These are phyloP conservation scores for Prunus dulcis DNA, from an alignment of 306 rosid species.

Conservation along the genomic window DNA sequence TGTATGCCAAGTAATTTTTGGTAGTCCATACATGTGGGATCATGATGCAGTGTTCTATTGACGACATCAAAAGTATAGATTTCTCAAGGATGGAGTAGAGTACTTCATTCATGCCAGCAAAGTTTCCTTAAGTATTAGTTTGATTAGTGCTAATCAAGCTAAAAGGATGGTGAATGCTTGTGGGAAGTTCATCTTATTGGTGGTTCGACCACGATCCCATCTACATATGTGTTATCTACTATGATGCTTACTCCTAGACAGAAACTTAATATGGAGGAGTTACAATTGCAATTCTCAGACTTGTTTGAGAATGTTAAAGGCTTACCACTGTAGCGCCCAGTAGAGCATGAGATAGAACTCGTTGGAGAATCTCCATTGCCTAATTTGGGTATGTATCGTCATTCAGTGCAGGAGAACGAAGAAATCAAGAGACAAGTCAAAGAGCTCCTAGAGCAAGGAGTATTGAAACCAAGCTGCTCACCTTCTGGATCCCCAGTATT, in stretches of 20 bases:
- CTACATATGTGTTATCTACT: neutral
- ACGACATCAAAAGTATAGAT: neutral
- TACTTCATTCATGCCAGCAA: neutral
- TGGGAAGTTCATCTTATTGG: neutral
- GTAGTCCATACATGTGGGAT: neutral
- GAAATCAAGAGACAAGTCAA: neutral
- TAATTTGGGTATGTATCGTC: neutral
- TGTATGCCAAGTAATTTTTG: neutral
- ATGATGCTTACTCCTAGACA: neutral
- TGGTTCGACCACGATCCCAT: neutral
- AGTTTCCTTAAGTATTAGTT: neutral
- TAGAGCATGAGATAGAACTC: neutral
- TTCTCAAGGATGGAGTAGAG: neutral
- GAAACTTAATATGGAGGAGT: neutral
- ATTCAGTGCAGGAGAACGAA: neutral
- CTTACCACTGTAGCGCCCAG: neutral
- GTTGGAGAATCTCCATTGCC: neutral
- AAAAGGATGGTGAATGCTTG: neutral
- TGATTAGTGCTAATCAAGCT: neutral
- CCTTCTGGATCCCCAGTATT: neutral
- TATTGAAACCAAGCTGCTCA: neutral
- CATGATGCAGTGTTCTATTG: neutral
- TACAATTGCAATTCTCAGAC: neutral
- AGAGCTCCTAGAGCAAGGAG: neutral
- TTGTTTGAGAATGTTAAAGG: slow-evolving; percentile 3